Evolutionary conservation across 2,329 filamentous ascomycete species (phyloP).

Genomic region (Cadophora sp.): DNA sequence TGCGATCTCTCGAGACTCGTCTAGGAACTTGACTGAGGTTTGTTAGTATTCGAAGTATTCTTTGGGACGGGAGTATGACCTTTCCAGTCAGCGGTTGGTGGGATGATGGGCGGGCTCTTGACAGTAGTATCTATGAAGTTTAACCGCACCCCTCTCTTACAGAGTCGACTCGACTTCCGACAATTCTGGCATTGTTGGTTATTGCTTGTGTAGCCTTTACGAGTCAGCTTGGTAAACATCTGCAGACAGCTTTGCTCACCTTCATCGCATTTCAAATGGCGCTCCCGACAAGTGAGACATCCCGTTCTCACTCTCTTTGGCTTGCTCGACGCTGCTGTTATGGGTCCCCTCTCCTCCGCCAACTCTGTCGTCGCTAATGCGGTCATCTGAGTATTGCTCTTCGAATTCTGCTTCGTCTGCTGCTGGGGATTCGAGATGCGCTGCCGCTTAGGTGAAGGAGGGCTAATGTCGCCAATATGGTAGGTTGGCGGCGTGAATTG

Average conservation of each 20-base stretch:
- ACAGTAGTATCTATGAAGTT: conserved; percentile 91
- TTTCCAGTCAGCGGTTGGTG: conserved; percentile 69
- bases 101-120: conserved; percentile 67
- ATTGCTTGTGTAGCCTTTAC: conserved; percentile 8
- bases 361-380: conserved; percentile 23
- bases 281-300: conserved; percentile 87
- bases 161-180: conserved; percentile 83
- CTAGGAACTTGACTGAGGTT: conserved; percentile 73
- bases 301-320: conserved; percentile 89
- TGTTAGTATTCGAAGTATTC: conserved; percentile 23
- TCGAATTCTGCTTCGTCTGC: conserved; percentile 28
- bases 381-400: conserved; percentile 38
- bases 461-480: conserved; percentile 32
- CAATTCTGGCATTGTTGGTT: conserved; percentile 63
- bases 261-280: conserved; percentile 92
- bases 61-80: conserved; percentile 46
- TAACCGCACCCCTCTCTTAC: conserved; percentile 83
- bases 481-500: conserved; percentile 38
- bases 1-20: conserved; percentile 89
- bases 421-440: conserved; percentile 30
- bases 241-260: conserved; percentile 60
- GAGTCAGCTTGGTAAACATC: conserved; percentile 3
- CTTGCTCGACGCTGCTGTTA: conserved; percentile 52
- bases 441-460: conserved; percentile 35
- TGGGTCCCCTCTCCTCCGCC: conserved; percentile 30